Evolutionary conservation across 768 basidiomycete species (phyloP).

Genomic region (Suillus sp.): DNA sequence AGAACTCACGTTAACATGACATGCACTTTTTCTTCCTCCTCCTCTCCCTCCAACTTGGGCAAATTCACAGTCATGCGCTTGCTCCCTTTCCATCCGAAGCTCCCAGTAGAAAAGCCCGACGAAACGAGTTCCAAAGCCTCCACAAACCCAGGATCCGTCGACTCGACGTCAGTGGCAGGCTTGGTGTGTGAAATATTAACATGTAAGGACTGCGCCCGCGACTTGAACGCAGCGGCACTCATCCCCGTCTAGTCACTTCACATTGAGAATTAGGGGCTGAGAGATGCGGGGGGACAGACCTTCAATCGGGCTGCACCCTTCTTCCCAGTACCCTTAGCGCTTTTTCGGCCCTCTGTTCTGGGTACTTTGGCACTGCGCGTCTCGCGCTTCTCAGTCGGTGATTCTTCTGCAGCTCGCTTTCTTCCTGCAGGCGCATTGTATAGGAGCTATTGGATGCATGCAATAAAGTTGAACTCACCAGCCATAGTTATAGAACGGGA

Average conservation of each 20-base stretch:
- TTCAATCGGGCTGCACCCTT: slow-evolving; percentile 48
- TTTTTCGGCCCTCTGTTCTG: slow-evolving; percentile 42
- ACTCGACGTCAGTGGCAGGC: slow-evolving; percentile 41
- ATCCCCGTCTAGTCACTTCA: slow-evolving; percentile 42
- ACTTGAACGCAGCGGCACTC: slow-evolving; percentile 55
- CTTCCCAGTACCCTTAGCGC: slow-evolving; percentile 36
- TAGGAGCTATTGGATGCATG: slow-evolving; percentile 18
- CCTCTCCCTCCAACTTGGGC: slow-evolving; percentile 47
- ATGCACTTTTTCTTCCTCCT: slow-evolving; percentile 64
- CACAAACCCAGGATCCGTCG: slow-evolving; percentile 62
- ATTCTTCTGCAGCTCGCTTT: slow-evolving; percentile 49
- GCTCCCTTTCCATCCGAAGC: slow-evolving; percentile 84
- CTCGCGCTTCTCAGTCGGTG: slow-evolving; percentile 32
- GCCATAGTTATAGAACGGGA: slow-evolving; percentile 25
- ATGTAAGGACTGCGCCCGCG: slow-evolving; percentile 70
- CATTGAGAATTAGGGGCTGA: slow-evolving; percentile 10
- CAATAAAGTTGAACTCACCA: slow-evolving; percentile 22
- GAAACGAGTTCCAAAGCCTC: slow-evolving; percentile 58
- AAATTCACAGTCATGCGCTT: slow-evolving; percentile 70
- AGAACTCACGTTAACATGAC: slow-evolving; percentile 72
- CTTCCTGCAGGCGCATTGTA: slow-evolving; percentile 33
- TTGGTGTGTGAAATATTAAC: slow-evolving; percentile 68
- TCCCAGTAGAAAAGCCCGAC: slow-evolving; percentile 68
- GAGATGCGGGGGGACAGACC: slow-evolving; percentile 33
- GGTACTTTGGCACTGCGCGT: slow-evolving; percentile 53